Evolutionary conservation across 2,329 filamentous ascomycete species (phyloP).

Genomic region (Xylaria sp.): DNA sequence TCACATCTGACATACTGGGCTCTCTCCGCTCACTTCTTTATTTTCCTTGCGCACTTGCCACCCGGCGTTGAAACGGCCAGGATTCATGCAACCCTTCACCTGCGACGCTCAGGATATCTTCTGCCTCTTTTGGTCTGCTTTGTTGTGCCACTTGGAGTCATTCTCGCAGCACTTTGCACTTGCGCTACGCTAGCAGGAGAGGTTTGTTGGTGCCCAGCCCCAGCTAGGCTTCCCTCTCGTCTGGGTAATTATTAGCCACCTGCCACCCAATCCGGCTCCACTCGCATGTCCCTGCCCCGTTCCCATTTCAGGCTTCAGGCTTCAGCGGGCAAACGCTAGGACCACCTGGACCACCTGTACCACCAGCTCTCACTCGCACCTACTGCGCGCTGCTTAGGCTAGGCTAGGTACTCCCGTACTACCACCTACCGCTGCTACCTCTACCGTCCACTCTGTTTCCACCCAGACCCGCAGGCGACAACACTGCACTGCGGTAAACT

Average conservation of each 20-base stretch:
- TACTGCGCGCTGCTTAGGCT: too few relatives aligned
- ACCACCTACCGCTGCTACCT: slow-evolving; percentile 13
- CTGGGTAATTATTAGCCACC: slow-evolving; percentile 19
- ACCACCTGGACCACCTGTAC: slow-evolving; percentile 10
- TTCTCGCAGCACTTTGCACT: slow-evolving; percentile 6
- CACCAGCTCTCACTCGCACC: too few relatives aligned
- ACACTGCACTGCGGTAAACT: slow-evolving; percentile 19
- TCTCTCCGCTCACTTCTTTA: slow-evolving; percentile 25
- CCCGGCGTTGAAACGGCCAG: slow-evolving; percentile 25
- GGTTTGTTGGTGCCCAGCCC: slow-evolving; percentile 21
- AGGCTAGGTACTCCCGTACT: slow-evolving; percentile 5
- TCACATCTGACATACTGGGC: slow-evolving; percentile 16
- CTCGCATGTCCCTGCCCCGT: slow-evolving; percentile 13
- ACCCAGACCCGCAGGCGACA: slow-evolving; percentile 17
- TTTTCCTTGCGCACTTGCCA: slow-evolving; percentile 29
- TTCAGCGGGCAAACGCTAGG: slow-evolving; percentile 17
- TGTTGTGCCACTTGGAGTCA: slow-evolving; percentile 25
- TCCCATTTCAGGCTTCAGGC: slow-evolving; percentile 18
- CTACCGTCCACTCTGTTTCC: not conserved
- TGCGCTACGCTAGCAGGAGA: not conserved
- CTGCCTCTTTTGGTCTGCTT: slow-evolving; percentile 16
- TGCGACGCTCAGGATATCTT: slow-evolving; percentile 22
- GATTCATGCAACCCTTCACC: slow-evolving; percentile 18
- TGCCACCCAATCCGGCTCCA: slow-evolving; percentile 13
- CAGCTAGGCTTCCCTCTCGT: slow-evolving; percentile 19